Evolutionary conservation across 768 basidiomycete genomes (phyloP).

Genomic region (Trametes cubensis): DNA sequence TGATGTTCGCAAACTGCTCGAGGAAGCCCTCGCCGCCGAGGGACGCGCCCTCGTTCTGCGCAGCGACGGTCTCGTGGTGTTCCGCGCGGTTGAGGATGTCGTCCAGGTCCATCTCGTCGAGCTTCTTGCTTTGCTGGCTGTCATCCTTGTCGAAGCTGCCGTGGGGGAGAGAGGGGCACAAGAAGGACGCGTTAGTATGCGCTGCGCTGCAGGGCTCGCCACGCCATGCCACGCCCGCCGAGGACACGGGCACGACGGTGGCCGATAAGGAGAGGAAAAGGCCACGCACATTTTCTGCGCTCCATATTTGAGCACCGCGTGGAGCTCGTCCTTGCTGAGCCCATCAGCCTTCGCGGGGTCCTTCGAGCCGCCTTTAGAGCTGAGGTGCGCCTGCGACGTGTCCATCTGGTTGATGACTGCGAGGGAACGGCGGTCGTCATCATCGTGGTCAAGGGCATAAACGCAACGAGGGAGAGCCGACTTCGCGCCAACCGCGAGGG

Average conservation of each 20-base stretch:
- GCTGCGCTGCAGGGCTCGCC: conserved; percentile 12
- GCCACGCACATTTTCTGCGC: conserved; percentile 89
- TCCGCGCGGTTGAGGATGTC: conserved; percentile 97
- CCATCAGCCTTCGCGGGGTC: conserved; percentile 78
- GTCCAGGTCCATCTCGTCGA: conserved; percentile 99
- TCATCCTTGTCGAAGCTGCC: conserved; percentile 97
- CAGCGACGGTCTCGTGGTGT: conserved; percentile 91
- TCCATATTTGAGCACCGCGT: conserved; percentile 97
- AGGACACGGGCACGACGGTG: background rate
- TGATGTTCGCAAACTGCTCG: conserved; percentile 91
- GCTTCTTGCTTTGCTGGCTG: conserved; percentile 86
- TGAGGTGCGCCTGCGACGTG: conserved; percentile 94
- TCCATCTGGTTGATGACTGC: conserved; percentile 99
- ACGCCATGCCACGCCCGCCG: background rate
- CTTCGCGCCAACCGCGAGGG: conserved; percentile 6
- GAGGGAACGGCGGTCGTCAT: conserved; percentile 7
- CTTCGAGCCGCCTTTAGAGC: conserved; percentile 71
- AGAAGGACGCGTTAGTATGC: conserved; percentile 11
- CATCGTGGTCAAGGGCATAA: conserved; percentile 7
- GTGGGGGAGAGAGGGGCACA: background rate
- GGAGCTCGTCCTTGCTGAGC: conserved; percentile 93
- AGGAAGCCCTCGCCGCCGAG: conserved; percentile 98
- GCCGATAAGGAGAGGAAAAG: background rate
- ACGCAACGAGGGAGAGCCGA: background rate
- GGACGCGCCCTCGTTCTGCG: conserved; percentile 82